Percentiles rank a stretch among this genome's conserved stretches.
Conservation (phyloP, 129 eudicot genomes). For the Flaveria robusta region DNA sequence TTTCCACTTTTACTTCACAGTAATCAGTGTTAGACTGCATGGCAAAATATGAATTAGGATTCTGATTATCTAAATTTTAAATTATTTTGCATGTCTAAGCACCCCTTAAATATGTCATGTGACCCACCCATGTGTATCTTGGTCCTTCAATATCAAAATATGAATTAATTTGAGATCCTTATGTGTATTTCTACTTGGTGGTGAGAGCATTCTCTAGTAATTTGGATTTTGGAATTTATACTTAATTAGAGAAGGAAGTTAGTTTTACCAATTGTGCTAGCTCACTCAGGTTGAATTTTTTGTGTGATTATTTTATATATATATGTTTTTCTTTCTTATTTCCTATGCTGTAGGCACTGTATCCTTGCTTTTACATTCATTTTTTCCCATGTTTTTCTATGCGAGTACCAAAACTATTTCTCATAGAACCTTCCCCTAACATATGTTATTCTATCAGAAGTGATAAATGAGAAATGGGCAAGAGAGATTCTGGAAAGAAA, state of each 20-base stretch:
- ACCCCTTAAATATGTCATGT: not conserved
- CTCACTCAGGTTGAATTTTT: not conserved
- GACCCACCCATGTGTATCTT: not conserved
- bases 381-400: not conserved
- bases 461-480: not conserved
- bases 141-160: not conserved
- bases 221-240: not conserved
- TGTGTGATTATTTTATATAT: not conserved
- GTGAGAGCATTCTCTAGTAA: not conserved
- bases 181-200: not conserved
- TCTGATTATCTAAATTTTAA: not conserved
- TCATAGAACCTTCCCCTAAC: not conserved
- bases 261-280: not conserved
- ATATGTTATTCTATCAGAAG: not conserved
- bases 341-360: not conserved
- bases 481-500: not conserved
- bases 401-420: not conserved
- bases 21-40: slow-evolving; percentile 1
- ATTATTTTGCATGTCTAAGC: not conserved
- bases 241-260: not conserved
- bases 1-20: not conserved
- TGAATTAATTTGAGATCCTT: not conserved
- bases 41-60: not conserved
- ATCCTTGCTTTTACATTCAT: not conserved
- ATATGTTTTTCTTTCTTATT: not conserved